Base-by-base conservation (phyloP, 2,329 filamentous ascomycete species). In the Acrocalymma vagum region DNA sequence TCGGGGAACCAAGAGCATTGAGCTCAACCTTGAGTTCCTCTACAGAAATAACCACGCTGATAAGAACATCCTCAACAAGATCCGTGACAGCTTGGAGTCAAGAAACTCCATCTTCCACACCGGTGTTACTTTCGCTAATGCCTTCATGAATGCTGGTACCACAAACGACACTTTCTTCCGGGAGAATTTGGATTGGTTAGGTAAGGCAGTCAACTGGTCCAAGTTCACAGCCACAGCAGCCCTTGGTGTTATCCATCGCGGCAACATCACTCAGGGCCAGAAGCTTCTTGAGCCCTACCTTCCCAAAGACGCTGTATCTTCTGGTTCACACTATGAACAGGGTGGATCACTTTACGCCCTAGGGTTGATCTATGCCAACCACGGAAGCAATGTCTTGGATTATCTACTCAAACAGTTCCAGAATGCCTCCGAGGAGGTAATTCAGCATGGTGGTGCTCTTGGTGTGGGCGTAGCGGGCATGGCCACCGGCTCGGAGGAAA, bases 71-170 rank as follows among this genome's bases (percentile, higher is more conserved):
- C 78, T 99, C 42, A 96, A 96, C 80, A 96, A 96, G 75, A 86
- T 99, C 29, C 88, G 93, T 34, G 94, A 99, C 69, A 96, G 92
- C 58, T 77, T 99, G 11, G 94, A 99, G 67, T 91, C 92, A 23
- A 84, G 95, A 37, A 97, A 96, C 74, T 97, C 93, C 21, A 99
- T 99, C 57, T 97, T 97, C 81, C 94, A 99, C 72, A 95, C 91
- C 1, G 91, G 92, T 4, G 90, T 99, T 40, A 97, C 94, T 1
- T 94, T 99, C 63, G 94, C 93, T 64, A 97, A 97, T 62, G 94
- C 92, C 9, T 97, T 99, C 70, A 99, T 99, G 94, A 95, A 99
- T 68, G 92, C 95, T 38, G 95, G 94, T 44, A 99, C 94, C 1
- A 96, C 93, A 0, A 94, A 96, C 60, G 94, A 99, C 74, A 95